Evolutionary conservation across 1,284 basidiomycete genomes (phyloP).

Genomic region (Flammula alnicola): DNA sequence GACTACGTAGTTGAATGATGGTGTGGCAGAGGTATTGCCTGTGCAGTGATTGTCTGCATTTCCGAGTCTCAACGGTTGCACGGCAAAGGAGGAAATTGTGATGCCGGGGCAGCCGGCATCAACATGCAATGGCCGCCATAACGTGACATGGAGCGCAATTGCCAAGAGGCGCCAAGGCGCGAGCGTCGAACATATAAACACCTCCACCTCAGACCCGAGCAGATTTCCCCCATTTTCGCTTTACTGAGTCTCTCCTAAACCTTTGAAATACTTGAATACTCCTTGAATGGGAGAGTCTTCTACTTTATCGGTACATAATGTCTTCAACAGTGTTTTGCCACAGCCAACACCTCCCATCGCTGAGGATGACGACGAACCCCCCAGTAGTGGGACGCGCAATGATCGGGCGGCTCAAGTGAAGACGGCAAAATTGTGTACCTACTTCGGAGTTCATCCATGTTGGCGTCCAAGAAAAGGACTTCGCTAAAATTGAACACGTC

Average conservation of each 20-base stretch:
- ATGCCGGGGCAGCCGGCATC: no score
- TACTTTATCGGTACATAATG: constrained; percentile 31
- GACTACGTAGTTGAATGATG: no score
- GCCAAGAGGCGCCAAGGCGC: no score
- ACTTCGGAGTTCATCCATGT: constrained; percentile 10
- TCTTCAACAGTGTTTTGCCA: constrained; percentile 32
- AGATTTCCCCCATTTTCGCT: no score
- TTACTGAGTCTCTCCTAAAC: not conserved
- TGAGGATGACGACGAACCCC: constrained; percentile 46
- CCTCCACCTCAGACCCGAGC: no score
- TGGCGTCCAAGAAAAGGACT: constrained; percentile 10
- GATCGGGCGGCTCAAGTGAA: constrained; percentile 37
- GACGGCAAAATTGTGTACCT: constrained; percentile 6
- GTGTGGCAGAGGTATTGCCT: no score
- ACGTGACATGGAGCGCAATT: no score
- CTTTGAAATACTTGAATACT: constrained; percentile 7
- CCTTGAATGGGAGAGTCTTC: constrained; percentile 43
- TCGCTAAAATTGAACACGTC: constrained; percentile 12
- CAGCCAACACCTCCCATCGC: constrained; percentile 37
- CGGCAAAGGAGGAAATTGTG: no score
- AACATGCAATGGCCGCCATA: no score
- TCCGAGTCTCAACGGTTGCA: no score
- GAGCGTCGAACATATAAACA: no score
- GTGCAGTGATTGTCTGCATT: no score
- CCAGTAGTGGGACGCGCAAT: constrained; percentile 41